Percentiles rank a stretch among this genome's conserved stretches.
These are phyloP conservation scores for Protea cynaroides DNA, from an alignment of 164 flowering plant species.

Conservation along the genomic window DNA sequence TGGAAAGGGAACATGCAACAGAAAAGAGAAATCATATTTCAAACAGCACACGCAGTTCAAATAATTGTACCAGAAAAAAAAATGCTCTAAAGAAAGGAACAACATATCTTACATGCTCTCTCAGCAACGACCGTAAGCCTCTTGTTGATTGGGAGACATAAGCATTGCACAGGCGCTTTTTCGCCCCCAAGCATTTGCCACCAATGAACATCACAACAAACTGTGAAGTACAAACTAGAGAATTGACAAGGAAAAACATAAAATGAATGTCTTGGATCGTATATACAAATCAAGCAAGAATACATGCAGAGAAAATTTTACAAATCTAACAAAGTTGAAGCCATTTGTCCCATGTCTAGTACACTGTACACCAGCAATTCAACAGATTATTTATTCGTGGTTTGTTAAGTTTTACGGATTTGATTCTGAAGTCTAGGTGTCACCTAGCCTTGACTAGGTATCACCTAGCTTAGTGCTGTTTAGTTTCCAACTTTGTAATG, in stretches of 20 bases:
- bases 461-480: no score
- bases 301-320: no score
- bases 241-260: conserved; percentile 3
- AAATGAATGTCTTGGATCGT: neutral
- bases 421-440: no score
- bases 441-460: no score
- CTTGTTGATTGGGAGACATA: conserved; percentile 84
- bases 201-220: conserved; percentile 84
- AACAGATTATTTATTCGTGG: no score
- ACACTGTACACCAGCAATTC: no score
- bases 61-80: neutral
- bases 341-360: no score
- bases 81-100: neutral
- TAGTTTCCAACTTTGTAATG: no score
- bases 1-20: no score
- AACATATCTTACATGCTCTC: conserved; percentile 67
- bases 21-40: no score
- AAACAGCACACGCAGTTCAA: neutral
- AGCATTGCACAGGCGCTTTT: conserved; percentile 54
- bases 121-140: conserved; percentile 69
- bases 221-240: conserved; percentile 72
- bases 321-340: no score
- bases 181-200: conserved; percentile 24
- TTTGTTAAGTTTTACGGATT: no score
- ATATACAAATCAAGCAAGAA: neutral